These are phyloP conservation scores for Candida orba DNA, from an alignment of 805 yeast genomes.

Conservation along the genomic window DNA sequence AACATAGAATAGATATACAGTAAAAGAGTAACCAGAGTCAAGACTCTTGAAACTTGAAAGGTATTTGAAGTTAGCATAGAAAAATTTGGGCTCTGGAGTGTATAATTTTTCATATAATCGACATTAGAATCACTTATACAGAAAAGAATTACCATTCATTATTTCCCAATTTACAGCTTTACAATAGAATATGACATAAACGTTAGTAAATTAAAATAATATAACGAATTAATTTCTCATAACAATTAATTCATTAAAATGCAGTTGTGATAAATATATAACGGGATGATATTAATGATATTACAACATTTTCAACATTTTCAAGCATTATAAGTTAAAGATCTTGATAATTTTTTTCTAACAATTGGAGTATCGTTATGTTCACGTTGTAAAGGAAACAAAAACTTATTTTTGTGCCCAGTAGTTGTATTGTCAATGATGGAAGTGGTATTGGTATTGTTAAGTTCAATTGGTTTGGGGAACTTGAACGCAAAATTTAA, in stretches of 20 bases:
- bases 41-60: too few species aligned
- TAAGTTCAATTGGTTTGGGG: constrained; percentile 11
- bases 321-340: constrained; percentile 10
- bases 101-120: too few species aligned
- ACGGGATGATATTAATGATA: neutral
- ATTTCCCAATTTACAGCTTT: too few species aligned
- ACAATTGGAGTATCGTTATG: constrained; percentile 10
- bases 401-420: too few species aligned
- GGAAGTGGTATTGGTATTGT: neutral
- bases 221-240: neutral
- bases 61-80: too few species aligned
- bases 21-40: too few species aligned
- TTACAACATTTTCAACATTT: too few species aligned
- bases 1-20: too few species aligned
- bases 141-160: too few species aligned
- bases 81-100: too few species aligned
- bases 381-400: constrained; percentile 1
- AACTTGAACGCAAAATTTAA: constrained; percentile 23
- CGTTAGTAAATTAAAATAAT: neutral
- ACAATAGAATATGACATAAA: neutral
- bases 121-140: too few species aligned
- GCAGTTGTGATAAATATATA: neutral
- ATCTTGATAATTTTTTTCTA: constrained; percentile 17
- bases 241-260: neutral
- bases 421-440: neutral